Conservation (phyloP, 2,329 filamentous ascomycete genomes). For the Pezicula rhizophila region DNA sequence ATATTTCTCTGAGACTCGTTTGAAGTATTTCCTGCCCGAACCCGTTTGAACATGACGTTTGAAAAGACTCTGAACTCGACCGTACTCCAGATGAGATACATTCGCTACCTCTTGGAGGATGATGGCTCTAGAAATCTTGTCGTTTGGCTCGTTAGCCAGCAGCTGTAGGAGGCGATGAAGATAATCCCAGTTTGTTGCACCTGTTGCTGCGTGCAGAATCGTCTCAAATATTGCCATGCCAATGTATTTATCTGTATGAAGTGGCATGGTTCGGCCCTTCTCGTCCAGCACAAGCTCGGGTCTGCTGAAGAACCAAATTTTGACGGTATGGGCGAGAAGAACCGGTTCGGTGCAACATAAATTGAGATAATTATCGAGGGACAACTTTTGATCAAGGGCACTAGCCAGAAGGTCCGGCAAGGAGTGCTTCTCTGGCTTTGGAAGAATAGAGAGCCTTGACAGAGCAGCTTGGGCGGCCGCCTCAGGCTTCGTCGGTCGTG, state of each 20-base stretch:
- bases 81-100: constrained; percentile 37
- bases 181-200: constrained; percentile 8
- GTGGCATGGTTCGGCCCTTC: constrained; percentile 33
- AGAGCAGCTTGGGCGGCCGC: constrained; percentile 26
- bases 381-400: constrained; percentile 29
- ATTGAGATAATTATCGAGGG: constrained; percentile 29
- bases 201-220: constrained; percentile 17
- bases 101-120: constrained; percentile 42
- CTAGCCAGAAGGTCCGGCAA: constrained; percentile 26
- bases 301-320: constrained; percentile 6
- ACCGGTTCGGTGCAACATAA: constrained; percentile 15
- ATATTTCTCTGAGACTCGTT: constrained; percentile 29
- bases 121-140: constrained; percentile 28
- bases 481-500: constrained; percentile 24
- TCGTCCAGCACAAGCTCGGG: constrained; percentile 37
- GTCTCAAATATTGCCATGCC: constrained; percentile 36
- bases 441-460: constrained; percentile 27
- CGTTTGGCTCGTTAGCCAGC: constrained; percentile 17
- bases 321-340: constrained; percentile 4
- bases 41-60: constrained; percentile 34
- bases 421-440: constrained; percentile 22
- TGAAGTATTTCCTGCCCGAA: constrained; percentile 35
- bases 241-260: constrained; percentile 36
- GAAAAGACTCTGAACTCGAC: constrained; percentile 31
- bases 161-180: constrained; percentile 22